Evolutionary conservation across 805 yeast genomes (phyloP).

Genomic region (Yarrowia keelungensis): DNA sequence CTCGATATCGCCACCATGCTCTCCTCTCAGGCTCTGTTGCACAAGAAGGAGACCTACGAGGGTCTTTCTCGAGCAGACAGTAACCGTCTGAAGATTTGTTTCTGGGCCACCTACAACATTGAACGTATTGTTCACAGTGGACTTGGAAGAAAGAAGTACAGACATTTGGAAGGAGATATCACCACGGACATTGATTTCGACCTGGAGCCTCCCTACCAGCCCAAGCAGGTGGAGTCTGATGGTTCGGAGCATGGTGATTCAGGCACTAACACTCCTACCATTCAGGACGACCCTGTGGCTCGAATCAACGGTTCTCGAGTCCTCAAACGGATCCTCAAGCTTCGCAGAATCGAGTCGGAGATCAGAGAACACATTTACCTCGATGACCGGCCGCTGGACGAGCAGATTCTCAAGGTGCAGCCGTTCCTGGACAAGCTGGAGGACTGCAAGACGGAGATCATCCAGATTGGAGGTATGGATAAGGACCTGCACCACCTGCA

Average conservation of each 20-base stretch:
- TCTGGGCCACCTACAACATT: slow-evolving; percentile 36
- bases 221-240: slow-evolving; percentile 36
- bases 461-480: slow-evolving; percentile 50
- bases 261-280: slow-evolving; percentile 2
- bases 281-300: background rate
- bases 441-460: slow-evolving; percentile 59
- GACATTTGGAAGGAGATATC: slow-evolving; percentile 48
- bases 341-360: slow-evolving; percentile 65
- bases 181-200: slow-evolving; percentile 38
- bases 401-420: slow-evolving; percentile 60
- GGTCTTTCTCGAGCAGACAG: slow-evolving; percentile 1
- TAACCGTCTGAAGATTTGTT: slow-evolving; percentile 23
- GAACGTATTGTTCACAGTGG: slow-evolving; percentile 29
- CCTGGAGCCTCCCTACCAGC: slow-evolving; percentile 27
- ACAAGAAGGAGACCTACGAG: slow-evolving; percentile 32
- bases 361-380: slow-evolving; percentile 60
- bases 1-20: slow-evolving; percentile 32
- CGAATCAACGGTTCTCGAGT: slow-evolving; percentile 13
- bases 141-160: slow-evolving; percentile 23
- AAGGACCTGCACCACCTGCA: slow-evolving; percentile 32
- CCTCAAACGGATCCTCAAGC: slow-evolving; percentile 56
- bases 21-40: slow-evolving; percentile 8
- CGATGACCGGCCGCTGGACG: slow-evolving; percentile 47
- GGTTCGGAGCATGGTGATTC: slow-evolving; percentile 28
- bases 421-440: slow-evolving; percentile 61